Conservation (phyloP, 495 filamentous ascomycete genomes). For the Aspergillus cristatus region DNA sequence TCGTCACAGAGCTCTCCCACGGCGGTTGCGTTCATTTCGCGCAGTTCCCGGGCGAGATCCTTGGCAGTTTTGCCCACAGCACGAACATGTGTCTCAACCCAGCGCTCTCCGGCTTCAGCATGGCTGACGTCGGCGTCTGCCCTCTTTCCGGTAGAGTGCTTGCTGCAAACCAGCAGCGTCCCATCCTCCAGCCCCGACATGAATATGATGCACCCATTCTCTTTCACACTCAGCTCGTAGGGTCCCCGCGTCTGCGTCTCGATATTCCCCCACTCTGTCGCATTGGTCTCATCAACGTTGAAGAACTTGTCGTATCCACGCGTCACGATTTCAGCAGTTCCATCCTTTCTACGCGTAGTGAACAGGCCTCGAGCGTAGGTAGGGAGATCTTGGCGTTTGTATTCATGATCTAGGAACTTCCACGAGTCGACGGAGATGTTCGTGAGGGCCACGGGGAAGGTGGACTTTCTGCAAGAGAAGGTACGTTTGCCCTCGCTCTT, state of each 20-base stretch:
- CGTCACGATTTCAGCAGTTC: conserved; percentile 64
- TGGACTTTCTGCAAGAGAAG: conserved; percentile 65
- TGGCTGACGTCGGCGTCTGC: conserved; percentile 64
- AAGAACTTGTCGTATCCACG: conserved; percentile 99
- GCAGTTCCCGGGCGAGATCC: conserved; percentile 67
- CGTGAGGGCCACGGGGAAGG: conserved; percentile 54
- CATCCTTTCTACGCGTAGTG: conserved; percentile 55
- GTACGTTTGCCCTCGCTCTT: conserved; percentile 33
- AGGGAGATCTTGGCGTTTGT: conserved; percentile 74
- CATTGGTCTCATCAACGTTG: conserved; percentile 70
- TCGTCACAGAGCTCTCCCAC: conserved; percentile 97
- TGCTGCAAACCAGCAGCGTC: conserved; percentile 88
- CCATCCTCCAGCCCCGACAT: conserved; percentile 83
- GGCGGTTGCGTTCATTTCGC: conserved; percentile 76
- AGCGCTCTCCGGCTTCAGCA: conserved; percentile 73
- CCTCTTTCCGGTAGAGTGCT: conserved; percentile 84
- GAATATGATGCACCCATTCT: conserved; percentile 99
- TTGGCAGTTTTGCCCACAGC: conserved; percentile 63
- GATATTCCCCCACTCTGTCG: conserved; percentile 77
- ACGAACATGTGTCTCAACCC: conserved; percentile 72
- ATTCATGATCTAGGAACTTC: conserved; percentile 90
- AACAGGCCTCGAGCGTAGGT: conserved; percentile 91
- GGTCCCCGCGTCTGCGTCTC: conserved; percentile 69
- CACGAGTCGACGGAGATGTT: conserved; percentile 73
- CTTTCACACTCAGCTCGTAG: conserved; percentile 93